Evolutionary conservation across 164 flowering plant species (phyloP), one percentile per base, ranked within the genome.

Genomic region (Protea cynaroides): DNA sequence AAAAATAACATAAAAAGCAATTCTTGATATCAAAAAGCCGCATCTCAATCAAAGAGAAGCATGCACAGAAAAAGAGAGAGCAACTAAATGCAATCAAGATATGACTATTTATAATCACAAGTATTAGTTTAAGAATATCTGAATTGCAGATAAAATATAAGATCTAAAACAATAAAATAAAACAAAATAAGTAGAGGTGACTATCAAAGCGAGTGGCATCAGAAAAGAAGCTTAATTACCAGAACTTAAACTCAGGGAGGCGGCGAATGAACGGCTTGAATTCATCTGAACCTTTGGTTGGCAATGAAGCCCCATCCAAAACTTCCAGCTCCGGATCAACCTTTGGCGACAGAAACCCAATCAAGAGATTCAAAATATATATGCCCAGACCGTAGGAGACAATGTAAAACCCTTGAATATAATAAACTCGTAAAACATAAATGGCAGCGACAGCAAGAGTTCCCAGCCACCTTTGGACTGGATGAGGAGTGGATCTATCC

Each of bases 181-280:
- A 29, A 5, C 34, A 0, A 2, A 29, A 5, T 2, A 5, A 29
- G 34, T 2, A 5, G 34, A 29, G 5, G 34, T 29, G 34, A 29
- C 34, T 2, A 29, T 29, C 34, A 11, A 60, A 23, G 1, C 12
- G 49, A 25, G 46, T 40, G n/a, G 7, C 4, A 50, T 3, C 11
- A 53, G n/a, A 59, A 11, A 22, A 43, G 38, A 58, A n/a, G 1
- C n/a, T 13, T 7, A 12, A n/a, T 74, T 81, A 88, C 97, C 97
- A 90, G 81, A 90, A 90, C 76, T 88, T 90, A 68, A 90, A 90
- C 78, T 90, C 92, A 51, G 97, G 97, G 57, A 90, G 90, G 29
- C 97, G 89, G 55, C 95, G 97, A 61, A 88, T 78, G 72, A 90
- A 90, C 11, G 97, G 97, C 81, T 70, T 85, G 69, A 90, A 90